Evolutionary conservation across 2,329 filamentous ascomycete species (phyloP).

Genomic region (Neopestalotiopsis rosae): DNA sequence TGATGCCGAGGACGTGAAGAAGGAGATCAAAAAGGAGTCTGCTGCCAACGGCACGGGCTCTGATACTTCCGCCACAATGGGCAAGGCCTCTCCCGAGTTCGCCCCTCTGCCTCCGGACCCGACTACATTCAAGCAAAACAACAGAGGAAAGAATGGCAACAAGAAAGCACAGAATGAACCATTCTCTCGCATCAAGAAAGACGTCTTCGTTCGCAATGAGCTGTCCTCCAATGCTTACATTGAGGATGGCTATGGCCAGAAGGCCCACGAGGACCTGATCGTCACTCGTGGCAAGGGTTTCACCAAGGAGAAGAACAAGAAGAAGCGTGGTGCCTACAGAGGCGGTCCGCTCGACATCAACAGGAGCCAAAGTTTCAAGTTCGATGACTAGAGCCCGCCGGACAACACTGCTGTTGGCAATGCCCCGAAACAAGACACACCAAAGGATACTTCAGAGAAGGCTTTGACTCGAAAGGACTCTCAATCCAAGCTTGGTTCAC

Average conservation of each 20-base stretch:
- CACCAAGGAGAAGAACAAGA: conserved; percentile 99
- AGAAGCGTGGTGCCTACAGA: conserved; percentile 88
- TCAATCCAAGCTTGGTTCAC: neutral
- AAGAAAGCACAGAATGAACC: conserved; percentile 64
- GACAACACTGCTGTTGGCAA: neutral
- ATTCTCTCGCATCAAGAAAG: conserved; percentile 78
- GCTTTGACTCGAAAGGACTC: neutral
- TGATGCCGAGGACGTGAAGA: conserved; percentile 38
- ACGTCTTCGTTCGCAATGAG: conserved; percentile 69
- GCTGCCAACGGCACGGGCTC: conserved; percentile 39
- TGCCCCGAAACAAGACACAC: neutral
- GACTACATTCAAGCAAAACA: conserved; percentile 43
- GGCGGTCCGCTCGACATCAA: conserved; percentile 86
- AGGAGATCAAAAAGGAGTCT: conserved; percentile 27
- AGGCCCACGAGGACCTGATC: conserved; percentile 85
- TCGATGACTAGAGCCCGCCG: conserved; percentile 73
- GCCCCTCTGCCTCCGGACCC: conserved; percentile 62
- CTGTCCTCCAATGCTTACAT: conserved; percentile 83
- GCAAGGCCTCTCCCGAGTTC: conserved; percentile 56
- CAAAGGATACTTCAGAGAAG: neutral
- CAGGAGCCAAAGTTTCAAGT: conserved; percentile 87
- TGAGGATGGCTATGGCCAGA: conserved; percentile 85
- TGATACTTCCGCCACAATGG: conserved; percentile 53
- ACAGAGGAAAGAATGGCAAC: conserved; percentile 36
- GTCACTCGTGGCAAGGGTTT: conserved; percentile 96